Conservation (phyloP, 805 yeast species). For the Saturnispora dispora region DNA sequence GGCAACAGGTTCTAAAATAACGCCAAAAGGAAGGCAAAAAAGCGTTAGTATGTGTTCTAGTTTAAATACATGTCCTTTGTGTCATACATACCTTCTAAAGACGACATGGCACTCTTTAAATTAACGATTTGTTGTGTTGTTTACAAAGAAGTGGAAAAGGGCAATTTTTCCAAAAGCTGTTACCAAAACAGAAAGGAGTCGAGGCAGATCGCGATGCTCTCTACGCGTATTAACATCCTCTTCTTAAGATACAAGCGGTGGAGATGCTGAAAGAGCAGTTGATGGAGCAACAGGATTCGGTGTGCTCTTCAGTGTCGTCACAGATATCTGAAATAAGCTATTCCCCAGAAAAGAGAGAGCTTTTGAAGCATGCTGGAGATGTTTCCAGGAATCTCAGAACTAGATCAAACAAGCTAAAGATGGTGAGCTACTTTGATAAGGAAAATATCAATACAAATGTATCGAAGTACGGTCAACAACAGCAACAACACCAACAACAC, state of each 20-base stretch:
- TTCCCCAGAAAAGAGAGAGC: not conserved
- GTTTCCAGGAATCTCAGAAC: not conserved
- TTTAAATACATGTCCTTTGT: not conserved
- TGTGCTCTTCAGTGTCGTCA: not conserved
- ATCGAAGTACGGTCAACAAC: not conserved
- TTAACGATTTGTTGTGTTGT: not conserved
- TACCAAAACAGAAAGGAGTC: not conserved
- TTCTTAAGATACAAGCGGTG: not conserved
- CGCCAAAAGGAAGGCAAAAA: not conserved
- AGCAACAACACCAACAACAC: not conserved
- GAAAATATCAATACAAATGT: not conserved
- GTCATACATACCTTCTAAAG: slow-evolving; percentile 5
- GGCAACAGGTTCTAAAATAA: slow-evolving; percentile 1
- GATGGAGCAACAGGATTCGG: not conserved
- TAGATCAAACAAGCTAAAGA: not conserved
- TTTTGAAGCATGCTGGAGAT: not conserved
- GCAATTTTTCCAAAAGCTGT: not conserved
- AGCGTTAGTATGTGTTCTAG: not conserved
- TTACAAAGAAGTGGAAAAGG: not conserved
- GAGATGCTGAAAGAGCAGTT: not conserved
- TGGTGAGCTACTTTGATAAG: not conserved
- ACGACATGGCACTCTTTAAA: slow-evolving; percentile 1
- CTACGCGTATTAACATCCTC: not conserved
- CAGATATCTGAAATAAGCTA: not conserved
- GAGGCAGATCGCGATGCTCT: not conserved